These are phyloP conservation scores for Silene coronaria DNA, from an alignment of 179 eudicot species.

Conservation along the genomic window DNA sequence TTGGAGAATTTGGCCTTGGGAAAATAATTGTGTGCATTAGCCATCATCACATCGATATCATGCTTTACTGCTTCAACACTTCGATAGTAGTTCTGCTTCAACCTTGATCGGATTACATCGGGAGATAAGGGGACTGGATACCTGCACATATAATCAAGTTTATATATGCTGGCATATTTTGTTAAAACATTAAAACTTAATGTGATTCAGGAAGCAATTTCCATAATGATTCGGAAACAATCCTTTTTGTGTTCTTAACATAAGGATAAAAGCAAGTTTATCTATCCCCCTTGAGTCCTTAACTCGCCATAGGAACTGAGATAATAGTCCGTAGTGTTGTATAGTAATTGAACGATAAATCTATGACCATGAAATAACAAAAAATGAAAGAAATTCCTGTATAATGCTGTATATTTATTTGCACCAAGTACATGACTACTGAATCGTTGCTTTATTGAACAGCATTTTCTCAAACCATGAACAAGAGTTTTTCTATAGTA, in stretches of 20 bases:
- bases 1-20: constrained; percentile 29
- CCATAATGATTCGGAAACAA: too few species aligned
- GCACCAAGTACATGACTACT: too few species aligned
- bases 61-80: constrained; percentile 58
- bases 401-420: too few species aligned
- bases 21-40: constrained; percentile 44
- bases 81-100: constrained; percentile 71
- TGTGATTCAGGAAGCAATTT: too few species aligned
- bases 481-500: neutral
- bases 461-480: too few species aligned
- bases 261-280: too few species aligned
- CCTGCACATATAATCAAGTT: constrained; percentile 36
- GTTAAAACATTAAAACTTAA: too few species aligned
- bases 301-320: neutral
- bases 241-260: too few species aligned
- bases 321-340: too few species aligned
- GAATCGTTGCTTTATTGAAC: too few species aligned
- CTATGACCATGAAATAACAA: neutral
- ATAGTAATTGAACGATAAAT: neutral
- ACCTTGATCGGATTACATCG: constrained; percentile 50
- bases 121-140: constrained; percentile 74
- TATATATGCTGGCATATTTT: too few species aligned
- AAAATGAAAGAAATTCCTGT: too few species aligned
- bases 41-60: constrained; percentile 53
- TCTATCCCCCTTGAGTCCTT: neutral